These are phyloP conservation scores for Dissoconium aciculare DNA, from an alignment of 2,329 filamentous ascomycete genomes.

Conservation along the genomic window DNA sequence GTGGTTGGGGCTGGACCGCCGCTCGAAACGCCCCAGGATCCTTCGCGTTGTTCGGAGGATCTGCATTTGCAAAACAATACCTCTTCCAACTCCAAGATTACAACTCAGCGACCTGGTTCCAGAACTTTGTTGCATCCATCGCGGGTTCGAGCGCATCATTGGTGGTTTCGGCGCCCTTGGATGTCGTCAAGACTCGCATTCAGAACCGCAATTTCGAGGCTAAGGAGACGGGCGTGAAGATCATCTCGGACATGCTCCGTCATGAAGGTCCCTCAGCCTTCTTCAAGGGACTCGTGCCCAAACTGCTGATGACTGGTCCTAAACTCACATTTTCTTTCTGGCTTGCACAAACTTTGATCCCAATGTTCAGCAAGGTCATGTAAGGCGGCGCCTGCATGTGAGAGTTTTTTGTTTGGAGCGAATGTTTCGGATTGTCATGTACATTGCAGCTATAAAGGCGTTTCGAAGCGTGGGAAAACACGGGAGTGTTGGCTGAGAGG, in stretches of 20 bases:
- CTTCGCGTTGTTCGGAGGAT: conserved; percentile 96
- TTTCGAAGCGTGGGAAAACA: no score
- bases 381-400: no score
- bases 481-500: no score
- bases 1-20: conserved; percentile 94
- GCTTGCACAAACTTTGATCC: conserved; percentile 96
- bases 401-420: no score
- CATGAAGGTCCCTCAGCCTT: conserved; percentile 76
- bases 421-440: no score
- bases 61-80: conserved; percentile 94
- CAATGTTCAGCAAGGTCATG: conserved; percentile 63
- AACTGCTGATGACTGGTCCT: conserved; percentile 96
- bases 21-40: conserved; percentile 93
- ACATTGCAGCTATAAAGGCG: no score
- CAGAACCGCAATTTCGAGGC: conserved; percentile 99
- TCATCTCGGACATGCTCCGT: conserved; percentile 82
- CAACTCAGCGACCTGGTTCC: conserved; percentile 83
- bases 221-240: conserved; percentile 84
- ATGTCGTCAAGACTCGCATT: conserved; percentile 96
- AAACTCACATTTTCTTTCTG: conserved; percentile 99
- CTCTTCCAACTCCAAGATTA: conserved; percentile 81
- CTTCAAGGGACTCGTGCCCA: conserved; percentile 95
- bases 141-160: conserved; percentile 90
- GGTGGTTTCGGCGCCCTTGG: conserved; percentile 84
- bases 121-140: conserved; percentile 96